A percentile compares a stretch with the other conserved stretches of the same genome.
Evolutionary conservation across 1,284 basidiomycete genomes (phyloP).

Genomic region (Coniophora puteana): DNA sequence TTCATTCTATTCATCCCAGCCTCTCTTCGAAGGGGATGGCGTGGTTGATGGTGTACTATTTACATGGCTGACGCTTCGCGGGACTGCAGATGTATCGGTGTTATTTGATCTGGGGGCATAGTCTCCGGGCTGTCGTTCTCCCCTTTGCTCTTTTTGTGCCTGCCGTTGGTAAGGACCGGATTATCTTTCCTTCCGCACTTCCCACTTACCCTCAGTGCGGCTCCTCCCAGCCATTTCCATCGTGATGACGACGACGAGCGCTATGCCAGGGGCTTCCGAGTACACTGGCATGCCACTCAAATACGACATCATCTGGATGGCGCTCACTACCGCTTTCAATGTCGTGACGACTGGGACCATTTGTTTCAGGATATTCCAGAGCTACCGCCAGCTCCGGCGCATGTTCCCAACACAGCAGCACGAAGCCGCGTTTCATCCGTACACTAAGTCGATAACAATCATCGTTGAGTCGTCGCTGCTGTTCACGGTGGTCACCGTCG

Average conservation of each 20-base stretch:
- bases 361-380: conserved; percentile 12
- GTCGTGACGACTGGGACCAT: conserved; percentile 21
- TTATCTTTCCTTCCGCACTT: background rate
- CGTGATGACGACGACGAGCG: conserved; percentile 18
- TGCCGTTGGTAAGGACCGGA: background rate
- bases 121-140: background rate
- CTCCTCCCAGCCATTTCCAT: conserved; percentile 17
- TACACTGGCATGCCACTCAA: conserved; percentile 11
- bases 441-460: conserved; percentile 21
- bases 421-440: too few species aligned
- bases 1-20: too few species aligned
- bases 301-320: conserved; percentile 21
- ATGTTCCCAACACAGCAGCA: conserved; percentile 11
- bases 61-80: too few species aligned
- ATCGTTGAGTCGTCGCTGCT: conserved; percentile 25
- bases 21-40: too few species aligned
- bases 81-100: background rate
- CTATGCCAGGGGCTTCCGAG: conserved; percentile 14
- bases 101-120: background rate
- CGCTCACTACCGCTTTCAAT: conserved; percentile 18
- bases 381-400: conserved; percentile 9
- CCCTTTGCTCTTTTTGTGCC: background rate
- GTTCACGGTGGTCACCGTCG: conserved; percentile 17
- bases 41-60: too few species aligned
- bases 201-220: background rate